Percentiles rank a stretch among this genome's conserved stretches.
These are phyloP conservation scores for Apiospora phragmitis DNA, from an alignment of 2,329 filamentous ascomycete species.

Conservation along the genomic window DNA sequence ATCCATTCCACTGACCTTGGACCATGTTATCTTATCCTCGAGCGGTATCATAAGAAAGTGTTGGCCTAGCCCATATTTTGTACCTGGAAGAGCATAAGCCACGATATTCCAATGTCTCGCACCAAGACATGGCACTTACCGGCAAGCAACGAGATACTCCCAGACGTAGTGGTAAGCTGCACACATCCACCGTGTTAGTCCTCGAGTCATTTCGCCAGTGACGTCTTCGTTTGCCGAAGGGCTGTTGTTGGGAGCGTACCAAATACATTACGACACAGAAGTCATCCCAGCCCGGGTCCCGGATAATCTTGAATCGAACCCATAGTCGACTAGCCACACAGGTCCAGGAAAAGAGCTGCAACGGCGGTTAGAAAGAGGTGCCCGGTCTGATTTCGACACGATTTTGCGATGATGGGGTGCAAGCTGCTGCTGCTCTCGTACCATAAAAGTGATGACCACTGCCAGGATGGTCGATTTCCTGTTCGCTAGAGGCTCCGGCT, in stretches of 20 bases:
- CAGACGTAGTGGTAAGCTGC: constrained; percentile 24
- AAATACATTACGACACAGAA: constrained; percentile 26
- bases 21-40: constrained; percentile 18
- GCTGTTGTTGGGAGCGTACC: constrained; percentile 14
- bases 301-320: constrained; percentile 24
- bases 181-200: constrained; percentile 12
- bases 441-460: constrained; percentile 30
- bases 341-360: constrained; percentile 31
- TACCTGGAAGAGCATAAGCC: neutral
- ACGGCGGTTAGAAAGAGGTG: neutral
- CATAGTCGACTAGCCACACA: constrained; percentile 31
- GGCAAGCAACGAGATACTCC: constrained; percentile 23
- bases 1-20: constrained; percentile 16
- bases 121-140: constrained; percentile 1
- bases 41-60: constrained; percentile 23
- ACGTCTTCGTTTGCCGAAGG: neutral
- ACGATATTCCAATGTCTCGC: neutral
- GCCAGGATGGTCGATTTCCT: constrained; percentile 28
- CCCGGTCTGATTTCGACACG: neutral
- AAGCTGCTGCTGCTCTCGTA: constrained; percentile 17
- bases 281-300: constrained; percentile 29
- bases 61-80: constrained; percentile 24
- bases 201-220: neutral
- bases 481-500: constrained; percentile 32
- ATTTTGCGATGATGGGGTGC: neutral